phyloP scores from a whole-genome alignment of 176 grass and related monocot genomes.

The Guadua angustifolia region DNA sequence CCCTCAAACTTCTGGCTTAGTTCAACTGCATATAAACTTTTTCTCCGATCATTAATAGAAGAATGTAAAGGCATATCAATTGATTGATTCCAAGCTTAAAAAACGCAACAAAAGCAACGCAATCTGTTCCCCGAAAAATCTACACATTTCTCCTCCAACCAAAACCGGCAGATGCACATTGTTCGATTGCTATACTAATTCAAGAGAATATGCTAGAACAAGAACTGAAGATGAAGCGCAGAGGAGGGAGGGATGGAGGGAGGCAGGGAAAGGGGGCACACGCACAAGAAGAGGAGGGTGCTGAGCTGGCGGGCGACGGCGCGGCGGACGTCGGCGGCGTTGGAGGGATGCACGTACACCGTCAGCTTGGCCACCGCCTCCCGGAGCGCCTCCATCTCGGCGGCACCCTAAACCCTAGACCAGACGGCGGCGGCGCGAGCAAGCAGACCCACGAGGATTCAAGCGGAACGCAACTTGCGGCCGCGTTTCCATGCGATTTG shows the following conservation, averaged over 20 bases:
- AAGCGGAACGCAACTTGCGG: background rate
- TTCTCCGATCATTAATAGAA: background rate
- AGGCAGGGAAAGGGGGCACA: background rate
- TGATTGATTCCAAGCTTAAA: background rate
- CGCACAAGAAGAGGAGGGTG: slow-evolving; percentile 79
- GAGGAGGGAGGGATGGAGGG: background rate
- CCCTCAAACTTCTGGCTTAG: background rate
- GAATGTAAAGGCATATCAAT: background rate
- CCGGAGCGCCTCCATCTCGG: slow-evolving; percentile 67
- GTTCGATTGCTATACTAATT: no score
- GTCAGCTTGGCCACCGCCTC: slow-evolving; percentile 55
- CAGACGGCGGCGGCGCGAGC: background rate
- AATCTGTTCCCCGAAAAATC: background rate
- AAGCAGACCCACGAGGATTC: background rate
- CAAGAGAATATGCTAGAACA: background rate
- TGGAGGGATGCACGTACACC: slow-evolving; percentile 80
- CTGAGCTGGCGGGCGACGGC: slow-evolving; percentile 81
- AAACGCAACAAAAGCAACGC: background rate
- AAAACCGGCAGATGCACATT: background rate
- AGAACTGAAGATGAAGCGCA: background rate
- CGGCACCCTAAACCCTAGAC: slow-evolving; percentile 41
- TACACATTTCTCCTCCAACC: background rate
- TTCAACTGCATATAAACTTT: background rate
- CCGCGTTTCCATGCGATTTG: no score
- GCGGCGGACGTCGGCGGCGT: slow-evolving; percentile 37